A percentile compares a stretch with the other conserved stretches of the same genome.
Evolutionary conservation across 352 stramenopile species (phyloP).

Genomic region (Saprolegnia parasitica): DNA sequence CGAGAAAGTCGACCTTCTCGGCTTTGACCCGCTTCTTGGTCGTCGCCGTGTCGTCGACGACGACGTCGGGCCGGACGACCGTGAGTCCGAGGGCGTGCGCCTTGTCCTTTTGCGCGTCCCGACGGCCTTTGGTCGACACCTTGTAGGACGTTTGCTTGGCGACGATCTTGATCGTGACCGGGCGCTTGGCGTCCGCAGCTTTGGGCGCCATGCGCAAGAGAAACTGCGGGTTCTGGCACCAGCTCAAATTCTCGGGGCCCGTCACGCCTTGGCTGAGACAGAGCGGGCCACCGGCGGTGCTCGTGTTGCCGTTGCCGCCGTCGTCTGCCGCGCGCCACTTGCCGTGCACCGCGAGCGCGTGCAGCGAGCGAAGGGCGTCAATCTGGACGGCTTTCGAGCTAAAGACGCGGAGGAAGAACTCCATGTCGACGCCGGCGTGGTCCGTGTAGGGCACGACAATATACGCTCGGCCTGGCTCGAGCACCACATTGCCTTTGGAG

Average conservation of each 20-base stretch:
- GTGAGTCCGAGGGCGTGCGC: constrained; percentile 59
- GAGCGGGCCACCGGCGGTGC: constrained; percentile 70
- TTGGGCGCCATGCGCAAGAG: constrained; percentile 44
- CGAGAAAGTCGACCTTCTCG: constrained; percentile 71
- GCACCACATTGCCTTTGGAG: constrained; percentile 57
- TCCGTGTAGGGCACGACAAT: constrained; percentile 81
- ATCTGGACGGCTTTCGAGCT: constrained; percentile 61
- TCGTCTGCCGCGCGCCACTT: constrained; percentile 55
- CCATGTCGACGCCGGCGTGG: constrained; percentile 78
- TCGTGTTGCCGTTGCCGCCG: constrained; percentile 43
- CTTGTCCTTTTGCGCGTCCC: constrained; percentile 56
- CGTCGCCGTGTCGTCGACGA: constrained; percentile 29
- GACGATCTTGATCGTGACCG: constrained; percentile 66
- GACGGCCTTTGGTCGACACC: constrained; percentile 34
- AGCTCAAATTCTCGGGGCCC: constrained; percentile 53
- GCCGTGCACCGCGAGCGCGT: constrained; percentile 57
- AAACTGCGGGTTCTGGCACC: constrained; percentile 89
- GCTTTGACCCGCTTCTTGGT: constrained; percentile 35
- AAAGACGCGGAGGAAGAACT: constrained; percentile 88
- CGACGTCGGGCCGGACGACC: constrained; percentile 37
- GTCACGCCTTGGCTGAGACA: constrained; percentile 36
- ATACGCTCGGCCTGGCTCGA: constrained; percentile 71
- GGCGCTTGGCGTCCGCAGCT: constrained; percentile 32
- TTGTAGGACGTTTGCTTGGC: constrained; percentile 68
- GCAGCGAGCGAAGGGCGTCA: constrained; percentile 62